Conservation (phyloP, 2,329 filamentous ascomycete species). For the Trichophyton schoenleinii region DNA sequence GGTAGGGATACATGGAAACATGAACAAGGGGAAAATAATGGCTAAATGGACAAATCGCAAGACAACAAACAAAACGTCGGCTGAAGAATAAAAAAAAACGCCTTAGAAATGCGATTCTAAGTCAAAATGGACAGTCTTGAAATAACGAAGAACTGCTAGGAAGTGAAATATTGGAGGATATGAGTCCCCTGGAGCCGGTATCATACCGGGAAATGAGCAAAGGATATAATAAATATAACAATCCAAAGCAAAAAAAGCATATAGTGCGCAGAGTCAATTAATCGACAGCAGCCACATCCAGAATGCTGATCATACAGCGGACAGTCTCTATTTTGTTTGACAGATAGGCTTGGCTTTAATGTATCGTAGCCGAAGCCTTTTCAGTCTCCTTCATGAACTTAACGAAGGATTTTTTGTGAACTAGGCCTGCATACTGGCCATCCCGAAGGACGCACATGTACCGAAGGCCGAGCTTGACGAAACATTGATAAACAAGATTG, state of each 20-base stretch:
- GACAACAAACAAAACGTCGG: background rate
- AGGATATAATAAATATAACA: background rate
- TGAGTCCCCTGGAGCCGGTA: background rate
- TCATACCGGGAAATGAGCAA: background rate
- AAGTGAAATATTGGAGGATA: background rate
- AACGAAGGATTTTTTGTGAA: constrained; percentile 95
- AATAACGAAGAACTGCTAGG: background rate
- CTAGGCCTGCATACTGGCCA: constrained; percentile 77
- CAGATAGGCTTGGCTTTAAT: background rate
- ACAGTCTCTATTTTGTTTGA: background rate
- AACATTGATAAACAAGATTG: constrained; percentile 92
- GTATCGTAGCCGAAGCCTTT: background rate
- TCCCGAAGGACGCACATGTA: constrained; percentile 83
- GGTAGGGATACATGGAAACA: background rate
- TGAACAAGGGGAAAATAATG: background rate
- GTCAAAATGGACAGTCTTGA: background rate
- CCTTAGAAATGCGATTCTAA: background rate
- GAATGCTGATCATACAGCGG: background rate
- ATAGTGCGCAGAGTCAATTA: background rate
- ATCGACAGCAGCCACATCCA: background rate
- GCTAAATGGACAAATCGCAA: background rate
- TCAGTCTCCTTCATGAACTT: constrained; percentile 67
- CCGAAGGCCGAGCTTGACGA: constrained; percentile 80
- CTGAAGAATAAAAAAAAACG: background rate
- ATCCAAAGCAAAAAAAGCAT: background rate